Evolutionary conservation across 495 filamentous ascomycete genomes (phyloP).

Genomic region (Cetradonia linearis): DNA sequence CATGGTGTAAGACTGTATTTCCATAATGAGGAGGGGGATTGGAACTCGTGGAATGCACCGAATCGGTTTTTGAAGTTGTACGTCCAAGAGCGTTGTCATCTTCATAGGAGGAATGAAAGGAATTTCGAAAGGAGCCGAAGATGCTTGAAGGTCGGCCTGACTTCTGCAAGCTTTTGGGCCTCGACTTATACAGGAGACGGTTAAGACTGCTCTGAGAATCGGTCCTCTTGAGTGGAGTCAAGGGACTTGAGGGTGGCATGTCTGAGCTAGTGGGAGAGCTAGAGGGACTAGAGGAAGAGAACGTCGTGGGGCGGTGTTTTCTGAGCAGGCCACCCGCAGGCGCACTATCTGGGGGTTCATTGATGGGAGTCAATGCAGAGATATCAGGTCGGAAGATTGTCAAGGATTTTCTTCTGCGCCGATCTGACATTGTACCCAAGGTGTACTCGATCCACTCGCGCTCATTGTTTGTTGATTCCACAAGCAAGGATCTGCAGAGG

Average conservation of each 20-base stretch:
- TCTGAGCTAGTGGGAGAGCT: conserved; percentile 19
- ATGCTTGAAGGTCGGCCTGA: conserved; percentile 39
- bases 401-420: conserved; percentile 25
- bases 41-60: conserved; percentile 27
- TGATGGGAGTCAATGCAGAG: conserved; percentile 22
- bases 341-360: conserved; percentile 20
- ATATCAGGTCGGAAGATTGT: conserved; percentile 24
- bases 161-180: conserved; percentile 33
- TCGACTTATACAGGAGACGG: conserved; percentile 16
- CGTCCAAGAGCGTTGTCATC: conserved; percentile 30
- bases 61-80: conserved; percentile 20
- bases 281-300: conserved; percentile 14
- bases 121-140: conserved; percentile 47
- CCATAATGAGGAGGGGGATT: conserved; percentile 20
- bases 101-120: conserved; percentile 42
- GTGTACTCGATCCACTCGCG: background rate
- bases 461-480: conserved; percentile 4
- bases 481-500: background rate
- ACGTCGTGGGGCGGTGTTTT: conserved; percentile 16
- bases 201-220: conserved; percentile 23
- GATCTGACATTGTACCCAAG: conserved; percentile 13
- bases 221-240: conserved; percentile 20
- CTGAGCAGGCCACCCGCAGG: conserved; percentile 14
- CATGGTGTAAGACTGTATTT: conserved; percentile 49
- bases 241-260: conserved; percentile 20